A percentile compares a stretch with the other conserved stretches of the same genome.
These are phyloP conservation scores for Corymbia calophylla DNA, from an alignment of 441 rosid genomes.

Conservation along the genomic window DNA sequence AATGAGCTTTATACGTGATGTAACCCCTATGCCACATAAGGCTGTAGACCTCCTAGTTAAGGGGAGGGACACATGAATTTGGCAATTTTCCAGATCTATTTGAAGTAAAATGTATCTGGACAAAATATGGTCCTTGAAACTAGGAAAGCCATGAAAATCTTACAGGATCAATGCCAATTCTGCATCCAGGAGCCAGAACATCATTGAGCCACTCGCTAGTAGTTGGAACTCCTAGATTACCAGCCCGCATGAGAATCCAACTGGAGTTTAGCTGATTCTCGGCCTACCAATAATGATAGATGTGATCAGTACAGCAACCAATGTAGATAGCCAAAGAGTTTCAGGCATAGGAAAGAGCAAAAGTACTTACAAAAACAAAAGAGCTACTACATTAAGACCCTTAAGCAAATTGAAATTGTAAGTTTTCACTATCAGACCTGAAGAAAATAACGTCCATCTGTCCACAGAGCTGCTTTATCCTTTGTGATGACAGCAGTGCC, in stretches of 20 bases:
- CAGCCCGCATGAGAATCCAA: constrained; percentile 97
- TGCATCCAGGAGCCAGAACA: constrained; percentile 79
- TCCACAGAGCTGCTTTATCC: constrained; percentile 95
- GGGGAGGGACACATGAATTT: background rate
- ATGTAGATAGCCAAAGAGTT: background rate
- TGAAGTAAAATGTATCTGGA: background rate
- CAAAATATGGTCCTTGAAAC: background rate
- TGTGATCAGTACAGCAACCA: background rate
- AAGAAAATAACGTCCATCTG: constrained; percentile 97
- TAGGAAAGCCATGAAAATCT: constrained; percentile 30
- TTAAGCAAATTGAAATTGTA: background rate
- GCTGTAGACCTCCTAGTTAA: background rate
- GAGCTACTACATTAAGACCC: background rate
- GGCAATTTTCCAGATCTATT: background rate
- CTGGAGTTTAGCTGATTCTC: constrained; percentile 75
- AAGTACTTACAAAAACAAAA: background rate
- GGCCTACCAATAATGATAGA: constrained; percentile 39
- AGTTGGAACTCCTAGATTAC: constrained; percentile 77
- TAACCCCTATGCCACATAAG: background rate
- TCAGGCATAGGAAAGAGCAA: background rate
- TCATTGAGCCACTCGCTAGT: constrained; percentile 85
- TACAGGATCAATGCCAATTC: constrained; percentile 97
- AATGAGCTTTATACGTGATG: background rate
- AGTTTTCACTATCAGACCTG: constrained; percentile 43
- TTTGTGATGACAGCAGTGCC: constrained; percentile 89